A percentile compares a stretch with the other conserved stretches of the same genome.
phyloP scores from a whole-genome alignment of 208 protist genomes.

The Kentomonas sorsogonicus region DNA sequence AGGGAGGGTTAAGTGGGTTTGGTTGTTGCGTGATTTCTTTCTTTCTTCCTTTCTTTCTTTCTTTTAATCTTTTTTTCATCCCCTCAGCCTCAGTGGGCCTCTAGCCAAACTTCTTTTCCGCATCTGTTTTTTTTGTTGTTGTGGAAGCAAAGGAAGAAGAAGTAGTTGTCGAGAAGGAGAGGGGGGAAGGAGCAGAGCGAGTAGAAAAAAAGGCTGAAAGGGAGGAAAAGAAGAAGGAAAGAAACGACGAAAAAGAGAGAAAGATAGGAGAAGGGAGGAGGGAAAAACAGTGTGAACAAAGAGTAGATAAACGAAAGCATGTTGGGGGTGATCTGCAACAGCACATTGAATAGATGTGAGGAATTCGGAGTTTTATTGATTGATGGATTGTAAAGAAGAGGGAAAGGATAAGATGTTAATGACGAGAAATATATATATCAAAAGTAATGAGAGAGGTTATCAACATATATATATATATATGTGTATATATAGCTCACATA shows the following conservation, averaged over 20 bases:
- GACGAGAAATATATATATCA: too few species aligned
- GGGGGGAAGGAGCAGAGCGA: neutral
- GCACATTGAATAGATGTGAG: too few species aligned
- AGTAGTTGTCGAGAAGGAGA: neutral
- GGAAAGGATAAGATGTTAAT: too few species aligned
- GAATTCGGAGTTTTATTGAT: too few species aligned
- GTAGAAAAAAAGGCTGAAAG: slow-evolving; percentile 13
- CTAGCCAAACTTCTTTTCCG: too few species aligned
- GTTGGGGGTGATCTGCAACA: too few species aligned
- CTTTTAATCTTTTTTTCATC: too few species aligned
- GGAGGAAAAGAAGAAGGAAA: neutral
- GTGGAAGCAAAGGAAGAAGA: slow-evolving; percentile 5
- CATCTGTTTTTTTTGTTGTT: slow-evolving; percentile 16
- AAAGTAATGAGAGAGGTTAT: too few species aligned
- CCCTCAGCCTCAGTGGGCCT: too few species aligned
- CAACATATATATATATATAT: slow-evolving; percentile 4
- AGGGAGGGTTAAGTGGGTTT: neutral
- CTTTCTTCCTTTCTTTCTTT: too few species aligned
- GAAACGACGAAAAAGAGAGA: slow-evolving; percentile 3
- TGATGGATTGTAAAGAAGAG: too few species aligned
- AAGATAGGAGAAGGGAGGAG: slow-evolving; percentile 3
- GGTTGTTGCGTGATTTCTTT: too few species aligned
- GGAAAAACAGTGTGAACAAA: neutral
- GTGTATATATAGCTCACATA: neutral
- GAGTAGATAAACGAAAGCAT: neutral